Evolutionary conservation across 2,329 filamentous ascomycete genomes (phyloP).

Genomic region (Scedosporium aurantiacum): DNA sequence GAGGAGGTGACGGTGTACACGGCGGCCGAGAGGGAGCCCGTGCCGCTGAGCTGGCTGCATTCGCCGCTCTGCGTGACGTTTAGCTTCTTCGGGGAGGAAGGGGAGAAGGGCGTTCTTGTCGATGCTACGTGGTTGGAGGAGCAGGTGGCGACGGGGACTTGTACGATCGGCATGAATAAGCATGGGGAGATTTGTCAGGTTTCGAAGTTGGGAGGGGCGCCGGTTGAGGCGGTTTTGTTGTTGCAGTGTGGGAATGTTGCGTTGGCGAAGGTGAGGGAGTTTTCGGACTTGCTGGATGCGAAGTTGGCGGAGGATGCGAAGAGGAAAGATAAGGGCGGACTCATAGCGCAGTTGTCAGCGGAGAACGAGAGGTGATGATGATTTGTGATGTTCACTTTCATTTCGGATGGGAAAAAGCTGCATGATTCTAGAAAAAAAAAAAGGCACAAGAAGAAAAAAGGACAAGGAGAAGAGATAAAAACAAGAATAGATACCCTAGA

Average conservation of each 20-base stretch:
- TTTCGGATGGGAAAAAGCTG: background rate
- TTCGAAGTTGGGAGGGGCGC: constrained; percentile 75
- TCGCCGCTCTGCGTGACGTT: constrained; percentile 87
- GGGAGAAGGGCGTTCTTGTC: constrained; percentile 53
- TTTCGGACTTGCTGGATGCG: constrained; percentile 62
- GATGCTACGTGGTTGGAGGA: constrained; percentile 68
- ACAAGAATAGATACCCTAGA: constrained; percentile 8
- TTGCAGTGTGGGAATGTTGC: constrained; percentile 67
- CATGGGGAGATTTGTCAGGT: constrained; percentile 87
- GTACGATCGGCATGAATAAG: constrained; percentile 76
- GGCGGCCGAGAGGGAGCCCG: constrained; percentile 74
- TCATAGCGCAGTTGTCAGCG: constrained; percentile 66
- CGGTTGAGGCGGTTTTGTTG: constrained; percentile 68
- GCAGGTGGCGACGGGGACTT: constrained; percentile 60
- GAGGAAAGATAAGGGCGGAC: constrained; percentile 64
- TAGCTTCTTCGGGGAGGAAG: constrained; percentile 66
- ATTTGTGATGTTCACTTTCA: background rate
- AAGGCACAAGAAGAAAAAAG: constrained; percentile 11
- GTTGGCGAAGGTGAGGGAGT: constrained; percentile 66
- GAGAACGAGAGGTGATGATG: constrained; percentile 61
- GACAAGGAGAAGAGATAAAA: constrained; percentile 10
- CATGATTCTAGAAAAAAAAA: background rate
- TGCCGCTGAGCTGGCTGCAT: constrained; percentile 82
- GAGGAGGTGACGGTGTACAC: constrained; percentile 78
- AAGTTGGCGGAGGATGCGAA: constrained; percentile 69